A percentile compares a stretch with the other conserved stretches of the same genome.
Conservation (phyloP, 176 grass and related monocot species). For the Thinopyrum elongatum region DNA sequence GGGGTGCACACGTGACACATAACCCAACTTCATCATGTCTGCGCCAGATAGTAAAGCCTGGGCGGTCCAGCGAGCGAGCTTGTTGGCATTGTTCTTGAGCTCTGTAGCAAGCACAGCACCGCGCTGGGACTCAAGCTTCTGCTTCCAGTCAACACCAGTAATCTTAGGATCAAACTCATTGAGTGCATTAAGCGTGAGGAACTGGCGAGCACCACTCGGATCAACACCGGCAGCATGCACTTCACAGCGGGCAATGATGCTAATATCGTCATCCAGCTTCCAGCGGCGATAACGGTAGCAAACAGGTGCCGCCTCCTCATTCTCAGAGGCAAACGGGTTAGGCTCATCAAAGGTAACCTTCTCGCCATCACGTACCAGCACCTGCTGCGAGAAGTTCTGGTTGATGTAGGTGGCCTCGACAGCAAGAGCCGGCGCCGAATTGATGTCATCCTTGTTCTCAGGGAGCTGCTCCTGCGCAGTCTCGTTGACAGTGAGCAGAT, state of each 20-base stretch:
- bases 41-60: constrained; percentile 75
- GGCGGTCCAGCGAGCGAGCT: constrained; percentile 80
- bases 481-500: constrained; percentile 77
- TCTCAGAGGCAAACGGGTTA: constrained; percentile 66
- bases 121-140: constrained; percentile 84
- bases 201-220: constrained; percentile 48
- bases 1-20: constrained; percentile 66
- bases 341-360: constrained; percentile 85
- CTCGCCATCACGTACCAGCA: constrained; percentile 50
- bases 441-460: constrained; percentile 81
- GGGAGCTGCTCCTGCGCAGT: constrained; percentile 79
- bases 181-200: constrained; percentile 64
- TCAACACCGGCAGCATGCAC: constrained; percentile 57
- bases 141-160: constrained; percentile 80
- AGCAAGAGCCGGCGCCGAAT: constrained; percentile 58
- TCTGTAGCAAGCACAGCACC: constrained; percentile 85
- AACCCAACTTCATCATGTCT: constrained; percentile 86
- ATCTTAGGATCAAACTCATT: constrained; percentile 89
- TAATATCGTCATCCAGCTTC: constrained; percentile 73
- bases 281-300: constrained; percentile 78
- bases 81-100: constrained; percentile 93
- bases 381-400: constrained; percentile 91
- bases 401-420: constrained; percentile 90
- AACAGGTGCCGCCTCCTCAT: constrained; percentile 65
- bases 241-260: constrained; percentile 76